Evolutionary conservation across 208 protist genomes (phyloP), one percentile per base, ranked within the genome.

Genomic region (Wallacemonas rigidus): DNA sequence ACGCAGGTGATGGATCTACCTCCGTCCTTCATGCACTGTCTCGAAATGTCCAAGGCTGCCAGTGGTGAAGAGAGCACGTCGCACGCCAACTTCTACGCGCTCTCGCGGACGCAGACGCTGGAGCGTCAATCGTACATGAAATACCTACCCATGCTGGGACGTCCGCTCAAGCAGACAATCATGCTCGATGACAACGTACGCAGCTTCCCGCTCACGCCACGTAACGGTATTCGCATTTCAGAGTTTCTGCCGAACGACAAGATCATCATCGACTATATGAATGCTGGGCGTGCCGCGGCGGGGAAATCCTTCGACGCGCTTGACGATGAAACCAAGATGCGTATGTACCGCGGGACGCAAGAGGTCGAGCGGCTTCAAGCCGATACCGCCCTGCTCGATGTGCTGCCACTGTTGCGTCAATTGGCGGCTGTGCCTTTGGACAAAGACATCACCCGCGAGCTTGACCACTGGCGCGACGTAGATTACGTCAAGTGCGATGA

Each of bases 101-200:
- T 96, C 14, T 96, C 89, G 14, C 83, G 89, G n/a, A 83, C 81
- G 38, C 92, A 94, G 64, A 95, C 92, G 57, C 71, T 96, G 64
- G 75, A 89, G 71, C 63, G 76, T 45, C 72, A 87, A 38, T 71
- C 77, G 41, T 93, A 92, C 77, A 96, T 96, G 92, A 96, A 96
- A 67, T 96, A 90, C 68, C 60, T 96, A 38, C 92, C 92, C n/a
- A 87, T 96, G 78, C 72, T 92, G 6, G 92, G 92, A n/a, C 79
- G 92, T 0, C 81, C 85, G 26, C 68, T 91, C 71, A 70, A 77
- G 55, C 64, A 74, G 26, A 79, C 87, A 17, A 77, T 96, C 40
- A 92, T 96, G 82, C 38, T 96, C 6, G 92, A 96, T 69, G 92
- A 96, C 75, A 96, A 94, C 69, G 89, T 90, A 47, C 83, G 92